Conservation (phyloP, 2,329 filamentous ascomycete genomes). For the Diaporthe nobilis region DNA sequence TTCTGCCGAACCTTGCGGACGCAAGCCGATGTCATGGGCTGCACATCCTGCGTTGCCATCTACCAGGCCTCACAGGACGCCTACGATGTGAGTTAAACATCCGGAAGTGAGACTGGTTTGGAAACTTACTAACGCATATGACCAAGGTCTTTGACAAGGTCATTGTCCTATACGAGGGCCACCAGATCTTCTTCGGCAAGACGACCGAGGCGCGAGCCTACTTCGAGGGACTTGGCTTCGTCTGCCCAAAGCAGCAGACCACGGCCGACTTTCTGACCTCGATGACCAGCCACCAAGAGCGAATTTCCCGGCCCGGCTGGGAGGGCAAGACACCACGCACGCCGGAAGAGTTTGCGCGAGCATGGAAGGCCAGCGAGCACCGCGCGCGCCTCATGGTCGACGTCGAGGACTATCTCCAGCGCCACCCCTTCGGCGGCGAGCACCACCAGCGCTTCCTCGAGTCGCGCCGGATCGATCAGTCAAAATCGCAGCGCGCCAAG, state of each 20-base stretch:
- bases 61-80: conserved; percentile 77
- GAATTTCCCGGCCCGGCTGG: conserved; percentile 68
- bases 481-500: conserved; percentile 71
- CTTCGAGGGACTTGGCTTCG: conserved; percentile 77
- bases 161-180: conserved; percentile 70
- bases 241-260: conserved; percentile 76
- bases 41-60: conserved; percentile 78
- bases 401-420: conserved; percentile 68
- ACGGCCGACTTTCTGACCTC: conserved; percentile 81
- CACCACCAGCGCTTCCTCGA: conserved; percentile 71
- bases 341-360: conserved; percentile 71
- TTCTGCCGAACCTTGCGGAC: conserved; percentile 80
- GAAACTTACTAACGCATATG: not conserved
- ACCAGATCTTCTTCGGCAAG: conserved; percentile 74
- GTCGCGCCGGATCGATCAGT: conserved; percentile 67
- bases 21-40: conserved; percentile 76
- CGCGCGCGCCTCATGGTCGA: conserved; percentile 64
- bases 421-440: conserved; percentile 68
- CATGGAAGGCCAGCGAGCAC: conserved; percentile 71
- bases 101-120: no score
- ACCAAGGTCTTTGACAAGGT: conserved; percentile 67
- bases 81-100: conserved; percentile 63
- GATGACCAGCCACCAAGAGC: conserved; percentile 73
- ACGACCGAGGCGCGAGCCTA: conserved; percentile 73
- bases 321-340: conserved; percentile 70